Evolutionary conservation across 352 stramenopile species (phyloP), one percentile per base, ranked within the genome.

Genomic region (Globisporangium cylindrosporum): DNA sequence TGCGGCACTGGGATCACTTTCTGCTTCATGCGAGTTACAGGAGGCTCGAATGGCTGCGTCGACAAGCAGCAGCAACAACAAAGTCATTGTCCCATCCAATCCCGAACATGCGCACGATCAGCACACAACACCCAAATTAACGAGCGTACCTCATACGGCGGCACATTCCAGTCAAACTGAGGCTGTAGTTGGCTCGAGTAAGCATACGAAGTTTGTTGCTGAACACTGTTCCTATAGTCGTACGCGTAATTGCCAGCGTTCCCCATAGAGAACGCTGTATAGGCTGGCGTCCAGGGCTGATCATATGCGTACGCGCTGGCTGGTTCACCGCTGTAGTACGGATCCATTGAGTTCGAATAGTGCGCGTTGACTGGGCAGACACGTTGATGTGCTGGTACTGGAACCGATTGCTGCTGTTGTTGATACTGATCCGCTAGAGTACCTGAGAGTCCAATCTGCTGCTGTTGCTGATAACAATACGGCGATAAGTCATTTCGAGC

Each of bases 331-430:
- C 25, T 55, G 54, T 59, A 67, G 27, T 60, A 71, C 51, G 41
- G 58, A 43, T 54, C 27, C n/a, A 24, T 41, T 3, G 38, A 36
- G 27, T 64, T 49, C 24, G 29, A 48, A 51, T 76, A 71, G 53
- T 71, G 72, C 3, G 25, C n/a, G 1, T 57, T 48, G 9, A 66
- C 38, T 27, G 73, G 66, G 8, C 66, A 71, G 8, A 71, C 38
- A 10, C 65, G 69, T 34, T 75, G 27, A 27, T 62, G 22, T 2
- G 36, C 7, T n/a, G 51, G 51, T 18, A 36, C 15, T 25, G 46
- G 20, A 14, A 22, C 22, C 41, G 18, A 51, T 22, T 60, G 55
- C 27, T 60, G 54, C 7, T 59, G 54, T 12, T 59, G 54, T 9
- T 59, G 54, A n/a, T 60, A 36, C 8, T 60, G 55, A 60, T 46